Conservation (phyloP, 2,329 filamentous ascomycete genomes). For the Aspergillus bombycis region DNA sequence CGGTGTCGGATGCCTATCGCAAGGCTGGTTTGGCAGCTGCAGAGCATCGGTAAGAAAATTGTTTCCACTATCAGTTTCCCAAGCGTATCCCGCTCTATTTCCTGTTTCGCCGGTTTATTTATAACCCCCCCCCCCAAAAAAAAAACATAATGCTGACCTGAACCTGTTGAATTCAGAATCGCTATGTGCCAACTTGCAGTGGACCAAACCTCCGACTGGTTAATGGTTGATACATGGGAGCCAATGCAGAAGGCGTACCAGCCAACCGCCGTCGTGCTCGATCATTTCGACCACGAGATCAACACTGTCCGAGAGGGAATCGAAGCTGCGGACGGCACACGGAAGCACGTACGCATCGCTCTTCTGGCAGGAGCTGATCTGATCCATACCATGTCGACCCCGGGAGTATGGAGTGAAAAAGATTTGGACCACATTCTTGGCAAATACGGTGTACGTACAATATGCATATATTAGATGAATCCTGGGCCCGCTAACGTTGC, state of each 20-base stretch:
- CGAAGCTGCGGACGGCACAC: constrained; percentile 65
- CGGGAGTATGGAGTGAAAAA: constrained; percentile 76
- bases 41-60: constrained; percentile 60
- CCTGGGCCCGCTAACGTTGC: constrained; percentile 7
- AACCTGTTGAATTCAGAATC: constrained; percentile 52
- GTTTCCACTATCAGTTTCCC: background rate
- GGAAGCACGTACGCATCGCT: constrained; percentile 72
- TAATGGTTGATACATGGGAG: constrained; percentile 90
- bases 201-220: constrained; percentile 70
- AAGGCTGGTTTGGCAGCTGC: constrained; percentile 77
- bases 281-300: constrained; percentile 90
- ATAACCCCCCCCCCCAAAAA: background rate
- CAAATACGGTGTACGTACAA: constrained; percentile 66
- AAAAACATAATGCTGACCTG: constrained; percentile 1
- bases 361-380: constrained; percentile 79
- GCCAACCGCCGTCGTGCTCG: constrained; percentile 84
- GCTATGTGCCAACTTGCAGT: constrained; percentile 87
- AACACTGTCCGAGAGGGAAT: constrained; percentile 78
- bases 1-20: constrained; percentile 76
- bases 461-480: background rate
- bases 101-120: background rate
- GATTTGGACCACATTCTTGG: constrained; percentile 89
- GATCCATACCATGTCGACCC: constrained; percentile 72
- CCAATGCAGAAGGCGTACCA: constrained; percentile 82
- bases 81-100: background rate